Percentiles rank a stretch among this genome's conserved stretches.
Conservation (phyloP, 179 eudicot genomes). For the Camellia oleifera region DNA sequence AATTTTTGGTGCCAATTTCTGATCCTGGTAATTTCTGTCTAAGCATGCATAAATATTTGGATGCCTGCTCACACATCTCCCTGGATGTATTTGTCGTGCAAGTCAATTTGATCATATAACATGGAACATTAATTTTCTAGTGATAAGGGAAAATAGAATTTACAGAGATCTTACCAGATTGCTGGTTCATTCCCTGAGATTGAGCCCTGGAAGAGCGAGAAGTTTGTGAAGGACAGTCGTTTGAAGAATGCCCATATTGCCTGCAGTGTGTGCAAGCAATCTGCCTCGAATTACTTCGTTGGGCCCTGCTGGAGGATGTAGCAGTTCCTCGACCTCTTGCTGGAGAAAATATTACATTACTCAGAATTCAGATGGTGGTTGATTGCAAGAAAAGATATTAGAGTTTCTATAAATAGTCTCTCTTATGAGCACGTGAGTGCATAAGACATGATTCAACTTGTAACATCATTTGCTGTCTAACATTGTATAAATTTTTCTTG, state of each 20-base stretch:
- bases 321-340: constrained; percentile 55
- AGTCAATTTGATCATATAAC: no score
- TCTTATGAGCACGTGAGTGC: no score
- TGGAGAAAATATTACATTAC: constrained; percentile 17
- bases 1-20: neutral
- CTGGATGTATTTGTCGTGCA: no score
- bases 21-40: neutral
- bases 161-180: constrained; percentile 38
- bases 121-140: no score
- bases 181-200: constrained; percentile 40
- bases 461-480: no score
- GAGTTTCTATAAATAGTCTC: neutral
- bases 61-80: no score
- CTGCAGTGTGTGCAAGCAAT: constrained; percentile 48
- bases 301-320: constrained; percentile 42
- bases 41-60: neutral
- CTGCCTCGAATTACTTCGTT: constrained; percentile 45
- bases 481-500: no score
- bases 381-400: neutral
- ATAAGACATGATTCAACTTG: no score
- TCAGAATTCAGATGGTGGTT: neutral
- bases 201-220: constrained; percentile 50
- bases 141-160: neutral
- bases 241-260: constrained; percentile 64
- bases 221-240: constrained; percentile 40